Evolutionary conservation across 768 basidiomycete genomes (phyloP).

Genomic region (Multifurca ochricompacta): DNA sequence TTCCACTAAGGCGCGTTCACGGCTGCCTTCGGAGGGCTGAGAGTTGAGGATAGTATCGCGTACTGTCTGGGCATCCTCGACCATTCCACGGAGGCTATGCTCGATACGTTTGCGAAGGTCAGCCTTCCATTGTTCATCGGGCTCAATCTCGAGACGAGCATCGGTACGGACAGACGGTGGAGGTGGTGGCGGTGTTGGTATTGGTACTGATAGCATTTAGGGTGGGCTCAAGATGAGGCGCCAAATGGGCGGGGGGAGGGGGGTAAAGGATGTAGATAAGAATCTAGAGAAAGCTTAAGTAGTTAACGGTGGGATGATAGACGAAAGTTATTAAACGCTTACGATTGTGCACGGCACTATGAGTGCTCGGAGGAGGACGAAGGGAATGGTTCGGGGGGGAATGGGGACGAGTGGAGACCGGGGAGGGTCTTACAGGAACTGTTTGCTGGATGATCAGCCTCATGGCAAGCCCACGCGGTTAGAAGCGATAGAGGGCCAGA

Average conservation of each 20-base stretch:
- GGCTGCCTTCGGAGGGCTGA: slow-evolving; percentile 1
- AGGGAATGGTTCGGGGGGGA: slow-evolving; percentile 13
- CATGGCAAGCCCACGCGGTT: slow-evolving; percentile 20
- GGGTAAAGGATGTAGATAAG: slow-evolving; percentile 12
- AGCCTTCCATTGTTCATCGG: slow-evolving; percentile 19
- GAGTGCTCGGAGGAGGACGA: slow-evolving; percentile 6
- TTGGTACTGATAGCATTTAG: slow-evolving; percentile 17
- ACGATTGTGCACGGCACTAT: slow-evolving; percentile 2
- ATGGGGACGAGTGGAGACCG: slow-evolving; percentile 6
- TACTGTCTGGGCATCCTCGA: slow-evolving; percentile 9
- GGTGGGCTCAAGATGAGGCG: slow-evolving; percentile 15
- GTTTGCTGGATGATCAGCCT: slow-evolving; percentile 19
- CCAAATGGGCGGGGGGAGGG: too few relatives aligned
- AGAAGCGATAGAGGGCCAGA: slow-evolving; percentile 19
- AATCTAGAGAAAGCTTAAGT: neutral
- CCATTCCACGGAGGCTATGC: slow-evolving; percentile 11
- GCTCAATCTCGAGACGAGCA: slow-evolving; percentile 7
- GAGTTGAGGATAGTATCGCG: slow-evolving; percentile 9
- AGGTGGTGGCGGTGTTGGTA: slow-evolving; percentile 12
- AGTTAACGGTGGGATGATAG: neutral
- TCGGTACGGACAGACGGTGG: slow-evolving; percentile 15
- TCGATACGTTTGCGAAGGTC: slow-evolving; percentile 18
- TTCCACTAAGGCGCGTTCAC: slow-evolving; percentile 1
- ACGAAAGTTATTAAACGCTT: neutral
- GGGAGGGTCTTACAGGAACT: slow-evolving; percentile 9